Evolutionary conservation across 257 asterid genomes (phyloP).

Genomic region (Solanum rostratum): DNA sequence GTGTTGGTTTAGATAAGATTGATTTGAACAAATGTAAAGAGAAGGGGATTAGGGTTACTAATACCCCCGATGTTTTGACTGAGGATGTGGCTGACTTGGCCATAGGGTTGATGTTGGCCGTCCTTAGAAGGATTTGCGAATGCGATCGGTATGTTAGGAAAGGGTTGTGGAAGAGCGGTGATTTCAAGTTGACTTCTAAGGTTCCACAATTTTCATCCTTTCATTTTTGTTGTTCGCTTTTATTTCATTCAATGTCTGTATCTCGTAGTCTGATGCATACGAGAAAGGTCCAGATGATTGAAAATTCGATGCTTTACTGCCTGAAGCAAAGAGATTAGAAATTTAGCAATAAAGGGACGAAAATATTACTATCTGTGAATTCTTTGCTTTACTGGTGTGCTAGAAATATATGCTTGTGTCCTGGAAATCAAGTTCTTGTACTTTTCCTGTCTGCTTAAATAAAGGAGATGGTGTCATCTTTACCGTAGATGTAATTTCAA

Average conservation of each 20-base stretch:
- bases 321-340: neutral
- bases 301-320: neutral
- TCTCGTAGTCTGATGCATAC: neutral
- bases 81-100: slow-evolving; percentile 96
- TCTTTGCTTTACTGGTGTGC: neutral
- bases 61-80: slow-evolving; percentile 82
- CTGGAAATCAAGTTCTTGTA: neutral
- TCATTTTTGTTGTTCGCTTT: neutral
- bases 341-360: neutral
- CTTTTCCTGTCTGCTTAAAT: neutral
- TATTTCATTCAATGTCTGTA: neutral
- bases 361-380: neutral
- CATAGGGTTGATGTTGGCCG: slow-evolving; percentile 60
- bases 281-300: neutral
- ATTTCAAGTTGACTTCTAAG: slow-evolving; percentile 57
- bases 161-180: slow-evolving; percentile 54
- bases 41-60: slow-evolving; percentile 72
- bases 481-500: neutral
- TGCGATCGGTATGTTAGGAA: slow-evolving; percentile 59
- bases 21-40: slow-evolving; percentile 66
- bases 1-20: slow-evolving; percentile 80
- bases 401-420: neutral
- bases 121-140: slow-evolving; percentile 48
- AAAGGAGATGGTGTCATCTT: neutral
- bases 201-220: slow-evolving; percentile 9